Evolutionary conservation across 2,329 filamentous ascomycete species (phyloP).

Genomic region (Colletotrichum endophyticum): DNA sequence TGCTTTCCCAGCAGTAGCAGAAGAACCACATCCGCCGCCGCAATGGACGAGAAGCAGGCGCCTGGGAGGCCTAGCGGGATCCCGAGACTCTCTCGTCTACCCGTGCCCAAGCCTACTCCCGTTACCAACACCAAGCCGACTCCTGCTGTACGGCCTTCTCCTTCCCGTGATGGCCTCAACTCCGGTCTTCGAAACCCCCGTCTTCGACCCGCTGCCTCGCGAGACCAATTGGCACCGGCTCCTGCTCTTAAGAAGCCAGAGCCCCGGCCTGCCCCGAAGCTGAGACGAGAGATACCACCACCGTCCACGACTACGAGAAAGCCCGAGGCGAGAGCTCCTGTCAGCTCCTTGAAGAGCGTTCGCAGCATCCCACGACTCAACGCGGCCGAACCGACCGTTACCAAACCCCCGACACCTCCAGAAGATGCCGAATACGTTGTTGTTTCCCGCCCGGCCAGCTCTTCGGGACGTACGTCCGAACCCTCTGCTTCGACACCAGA

Average conservation of each 20-base stretch:
- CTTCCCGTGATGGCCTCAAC: constrained; percentile 32
- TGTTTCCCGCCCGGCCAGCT: constrained; percentile 28
- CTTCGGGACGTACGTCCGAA: constrained; percentile 36
- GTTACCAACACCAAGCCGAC: constrained; percentile 9
- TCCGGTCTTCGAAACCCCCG: constrained; percentile 27
- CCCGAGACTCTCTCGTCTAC: constrained; percentile 43
- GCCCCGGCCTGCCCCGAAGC: background rate
- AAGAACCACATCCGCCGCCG: background rate
- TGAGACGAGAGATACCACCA: constrained; percentile 20
- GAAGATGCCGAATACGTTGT: constrained; percentile 27
- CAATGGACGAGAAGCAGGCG: constrained; percentile 21
- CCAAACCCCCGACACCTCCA: constrained; percentile 6
- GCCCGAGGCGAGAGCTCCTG: background rate
- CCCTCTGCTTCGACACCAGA: constrained; percentile 4
- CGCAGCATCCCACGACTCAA: constrained; percentile 10
- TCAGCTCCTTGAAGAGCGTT: background rate
- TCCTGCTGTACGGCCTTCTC: constrained; percentile 30
- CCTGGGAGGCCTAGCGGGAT: constrained; percentile 30
- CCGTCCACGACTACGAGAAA: constrained; percentile 23
- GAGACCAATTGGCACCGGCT: constrained; percentile 24
- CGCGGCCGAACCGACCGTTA: constrained; percentile 10
- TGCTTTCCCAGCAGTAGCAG: background rate
- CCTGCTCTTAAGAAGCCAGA: constrained; percentile 10
- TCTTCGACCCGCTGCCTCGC: constrained; percentile 40
- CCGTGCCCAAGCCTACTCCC: constrained; percentile 33